phyloP scores from a whole-genome alignment of 1,284 basidiomycete species.

The Ustilago tritici region DNA sequence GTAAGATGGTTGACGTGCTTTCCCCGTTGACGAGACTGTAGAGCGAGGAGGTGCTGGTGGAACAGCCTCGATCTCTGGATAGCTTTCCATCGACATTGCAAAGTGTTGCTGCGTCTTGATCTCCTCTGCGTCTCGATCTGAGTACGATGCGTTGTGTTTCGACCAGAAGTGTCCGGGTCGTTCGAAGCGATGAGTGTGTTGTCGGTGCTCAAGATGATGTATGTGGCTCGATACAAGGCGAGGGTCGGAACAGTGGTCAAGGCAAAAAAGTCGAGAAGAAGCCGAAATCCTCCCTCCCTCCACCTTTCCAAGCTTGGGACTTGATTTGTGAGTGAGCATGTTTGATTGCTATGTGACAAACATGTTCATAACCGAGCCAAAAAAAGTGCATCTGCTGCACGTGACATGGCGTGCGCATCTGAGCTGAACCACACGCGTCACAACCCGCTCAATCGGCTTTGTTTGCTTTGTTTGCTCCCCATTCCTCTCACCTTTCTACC shows the following conservation, averaged over 20 bases:
- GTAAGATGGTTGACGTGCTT: conserved; percentile 10
- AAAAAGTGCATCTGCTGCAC: too few species aligned
- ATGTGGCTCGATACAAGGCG: background rate
- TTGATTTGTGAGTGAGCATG: too few species aligned
- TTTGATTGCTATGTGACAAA: too few species aligned
- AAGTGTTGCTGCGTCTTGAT: background rate
- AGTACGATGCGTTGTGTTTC: background rate
- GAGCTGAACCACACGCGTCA: background rate
- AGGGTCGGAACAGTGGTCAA: background rate
- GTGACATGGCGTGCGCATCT: too few species aligned
- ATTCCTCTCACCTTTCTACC: background rate
- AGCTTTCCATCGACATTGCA: conserved; percentile 24
- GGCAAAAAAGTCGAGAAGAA: background rate
- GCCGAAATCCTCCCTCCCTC: too few species aligned
- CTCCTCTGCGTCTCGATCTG: background rate
- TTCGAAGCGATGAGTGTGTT: background rate
- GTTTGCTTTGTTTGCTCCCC: background rate
- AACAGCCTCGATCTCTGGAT: conserved; percentile 54
- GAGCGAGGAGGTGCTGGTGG: conserved; percentile 50
- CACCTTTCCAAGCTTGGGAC: too few species aligned
- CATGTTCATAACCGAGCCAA: too few species aligned
- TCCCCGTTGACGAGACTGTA: conserved; percentile 18
- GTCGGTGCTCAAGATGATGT: background rate
- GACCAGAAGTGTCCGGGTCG: background rate
- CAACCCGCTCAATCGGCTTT: too few species aligned